Base-by-base conservation (phyloP, 1,139 yeast species). In the Kodamaea suecica region DNA sequence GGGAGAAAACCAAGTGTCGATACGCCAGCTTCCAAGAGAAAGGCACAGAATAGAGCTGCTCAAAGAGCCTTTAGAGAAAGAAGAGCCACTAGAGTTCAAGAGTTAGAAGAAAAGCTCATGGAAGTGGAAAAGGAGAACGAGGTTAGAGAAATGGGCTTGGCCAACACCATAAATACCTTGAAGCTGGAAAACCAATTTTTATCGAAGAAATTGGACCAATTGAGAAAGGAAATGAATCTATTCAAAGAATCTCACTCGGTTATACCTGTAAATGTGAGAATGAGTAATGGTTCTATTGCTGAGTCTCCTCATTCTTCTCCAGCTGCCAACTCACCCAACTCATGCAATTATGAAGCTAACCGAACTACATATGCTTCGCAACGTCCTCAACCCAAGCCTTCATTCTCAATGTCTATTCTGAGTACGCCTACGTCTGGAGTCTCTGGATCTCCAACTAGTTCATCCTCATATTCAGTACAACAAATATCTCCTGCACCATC, bases 31-130 rank as follows among this genome's bases (percentile, higher is more conserved):
- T 74, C 81, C 29, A 84, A 85, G 53, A 66, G 96, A 39, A 87
- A 88, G 59, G 95, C 95, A 1, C 97, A 90, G 61, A 90, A 90
- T 55, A 70, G 97, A 40, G 96, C 95, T 17, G 97, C 97, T 3
- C 97, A 88, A 62, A 61, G 97, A 37, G 97, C 97, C 0, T 90
- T 88, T 61, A 61, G 95, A 42, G 87, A 86, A 57, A 64, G 94
- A 48, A 60, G 94, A 49, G 95, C 95, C 13, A 80, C 77, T 7
- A 48, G 78, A 39, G 76, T 73, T 17, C 76, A 73, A 48, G 73
- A 68, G 45, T 48, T 68, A 36, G 72, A 71, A 49, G 59, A 58
- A 39, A 61, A 69, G 53, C 51, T 73, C 59, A 63, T 76, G 53
- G 83, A 78, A 45, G 73, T 84, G 27, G 85, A 80, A 48, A 74